phyloP scores from a whole-genome alignment of 2,329 filamentous ascomycete species.

The Neoarthrinium moseri region DNA sequence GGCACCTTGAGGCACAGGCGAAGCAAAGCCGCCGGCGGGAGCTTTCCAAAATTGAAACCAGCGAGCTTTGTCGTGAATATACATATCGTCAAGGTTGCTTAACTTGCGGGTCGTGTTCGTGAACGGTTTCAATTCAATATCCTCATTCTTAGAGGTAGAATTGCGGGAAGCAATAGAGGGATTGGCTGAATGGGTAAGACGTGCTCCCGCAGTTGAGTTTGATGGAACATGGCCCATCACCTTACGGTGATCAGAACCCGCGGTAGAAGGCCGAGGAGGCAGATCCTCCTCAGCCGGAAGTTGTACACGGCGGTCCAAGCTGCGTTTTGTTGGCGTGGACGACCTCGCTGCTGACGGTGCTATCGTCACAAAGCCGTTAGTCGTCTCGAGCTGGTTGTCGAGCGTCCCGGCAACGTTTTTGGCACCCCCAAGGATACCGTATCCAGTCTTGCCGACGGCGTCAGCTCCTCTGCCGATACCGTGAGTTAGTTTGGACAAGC shows the following conservation, averaged over 20 bases:
- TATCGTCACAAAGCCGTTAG: conserved; percentile 50
- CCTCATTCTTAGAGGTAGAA: conserved; percentile 33
- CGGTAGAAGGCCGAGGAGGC: conserved; percentile 22
- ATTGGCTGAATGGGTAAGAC: conserved; percentile 31
- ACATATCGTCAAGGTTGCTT: conserved; percentile 48
- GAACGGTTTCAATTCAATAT: conserved; percentile 28
- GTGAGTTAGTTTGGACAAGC: conserved; percentile 46
- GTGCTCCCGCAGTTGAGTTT: conserved; percentile 14
- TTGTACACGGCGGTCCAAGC: conserved; percentile 26
- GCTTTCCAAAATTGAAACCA: conserved; percentile 68
- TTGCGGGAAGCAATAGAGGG: conserved; percentile 37
- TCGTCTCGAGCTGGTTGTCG: conserved; percentile 51
- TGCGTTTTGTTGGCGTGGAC: conserved; percentile 18
- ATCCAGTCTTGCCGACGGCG: conserved; percentile 40
- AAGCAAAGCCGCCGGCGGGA: conserved; percentile 59
- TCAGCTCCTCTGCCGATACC: conserved; percentile 46
- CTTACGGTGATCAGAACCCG: conserved; percentile 16
- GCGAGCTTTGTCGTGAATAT: conserved; percentile 39
- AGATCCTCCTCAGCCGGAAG: conserved; percentile 32
- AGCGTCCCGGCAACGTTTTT: conserved; percentile 49
- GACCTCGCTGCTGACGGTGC: conserved; percentile 18
- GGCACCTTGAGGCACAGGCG: conserved; percentile 58
- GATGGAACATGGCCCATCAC: conserved; percentile 22
- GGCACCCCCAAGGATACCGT: conserved; percentile 41
- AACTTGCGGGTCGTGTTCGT: conserved; percentile 55